These are phyloP conservation scores for Lyophyllum atratum DNA, from an alignment of 768 basidiomycete genomes.

Conservation along the genomic window DNA sequence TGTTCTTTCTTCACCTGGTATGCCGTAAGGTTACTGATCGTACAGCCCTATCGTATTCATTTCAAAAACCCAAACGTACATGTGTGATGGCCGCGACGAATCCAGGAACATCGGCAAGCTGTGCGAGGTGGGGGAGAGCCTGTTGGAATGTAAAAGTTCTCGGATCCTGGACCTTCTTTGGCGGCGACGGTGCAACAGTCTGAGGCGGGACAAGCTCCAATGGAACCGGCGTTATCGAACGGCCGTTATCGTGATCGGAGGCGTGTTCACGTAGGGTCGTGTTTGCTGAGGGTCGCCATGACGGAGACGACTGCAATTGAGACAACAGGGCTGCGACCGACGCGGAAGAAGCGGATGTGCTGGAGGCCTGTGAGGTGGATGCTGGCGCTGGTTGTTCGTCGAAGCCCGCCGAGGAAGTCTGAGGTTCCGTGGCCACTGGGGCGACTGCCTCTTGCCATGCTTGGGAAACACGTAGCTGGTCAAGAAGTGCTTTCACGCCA, in stretches of 20 bases:
- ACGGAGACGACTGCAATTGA: constrained; percentile 47
- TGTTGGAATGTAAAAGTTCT: constrained; percentile 65
- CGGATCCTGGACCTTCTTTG: constrained; percentile 36
- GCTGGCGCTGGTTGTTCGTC: constrained; percentile 2
- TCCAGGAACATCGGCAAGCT: constrained; percentile 52
- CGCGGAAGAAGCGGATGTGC: constrained; percentile 10
- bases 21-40: neutral
- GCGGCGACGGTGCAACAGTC: neutral
- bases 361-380: neutral
- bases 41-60: neutral
- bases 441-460: constrained; percentile 60
- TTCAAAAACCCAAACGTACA: constrained; percentile 34
- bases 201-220: constrained; percentile 4
- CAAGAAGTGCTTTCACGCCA: constrained; percentile 69
- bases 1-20: constrained; percentile 73
- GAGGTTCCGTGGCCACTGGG: neutral
- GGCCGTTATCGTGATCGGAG: neutral
- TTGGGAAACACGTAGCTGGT: constrained; percentile 64
- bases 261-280: neutral
- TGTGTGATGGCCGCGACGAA: constrained; percentile 53
- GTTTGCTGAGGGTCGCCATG: constrained; percentile 1
- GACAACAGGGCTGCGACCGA: constrained; percentile 67
- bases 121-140: constrained; percentile 64
- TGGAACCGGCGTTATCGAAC: constrained; percentile 2
- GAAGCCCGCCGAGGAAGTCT: constrained; percentile 6